Base-by-base conservation (phyloP, 1,284 basidiomycete species). In the Schizopora paradoxa region DNA sequence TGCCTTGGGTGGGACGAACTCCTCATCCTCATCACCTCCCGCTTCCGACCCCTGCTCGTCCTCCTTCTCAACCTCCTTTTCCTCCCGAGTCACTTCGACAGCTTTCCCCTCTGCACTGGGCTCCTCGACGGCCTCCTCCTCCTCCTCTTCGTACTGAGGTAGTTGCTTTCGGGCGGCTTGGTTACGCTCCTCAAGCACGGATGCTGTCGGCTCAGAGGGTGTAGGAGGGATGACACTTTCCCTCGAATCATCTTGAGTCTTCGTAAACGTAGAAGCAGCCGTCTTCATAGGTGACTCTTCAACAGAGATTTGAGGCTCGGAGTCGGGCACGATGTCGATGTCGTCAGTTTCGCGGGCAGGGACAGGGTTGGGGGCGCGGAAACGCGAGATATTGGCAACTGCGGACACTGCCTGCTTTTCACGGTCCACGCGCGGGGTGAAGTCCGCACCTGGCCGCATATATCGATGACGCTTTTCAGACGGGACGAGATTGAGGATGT, bases 241-340 rank as follows among this genome's bases (percentile, higher is more conserved):
- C 57, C 55, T 1, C 53, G 52, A 2, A 51, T 53, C 33, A 31
- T 43, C 14, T 13, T 41, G 16, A 38, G 28, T 22, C 47, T 45
- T 26, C 29, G 34, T 32, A 39, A 26, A 28, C 31, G 28, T 21
- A 14, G 22, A 29, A 26, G 14, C 14, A n/a, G 16, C 18, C 11
- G 16, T 19, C 41, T 16, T 33, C 28, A 26, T 51, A 47, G 19
- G 54, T 45, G 5, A 42, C 10, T 38, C 23, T 5, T 41, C 36
- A 18, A 22, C 27, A 18, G 40, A 36, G n/a, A 45, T 23, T 23
- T 49, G 42, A 10, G 55, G 53, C 37, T 61, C 62, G 6, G 63
- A 62, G 26, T 62, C 63, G 4, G 58, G 59, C 5, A 63, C 53
- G 11, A 61, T 38, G 3, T 58, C 59, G 21, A 47, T 44, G 14